Evolutionary conservation across 2,329 filamentous ascomycete species (phyloP).

Genomic region (Alternaria triticina): DNA sequence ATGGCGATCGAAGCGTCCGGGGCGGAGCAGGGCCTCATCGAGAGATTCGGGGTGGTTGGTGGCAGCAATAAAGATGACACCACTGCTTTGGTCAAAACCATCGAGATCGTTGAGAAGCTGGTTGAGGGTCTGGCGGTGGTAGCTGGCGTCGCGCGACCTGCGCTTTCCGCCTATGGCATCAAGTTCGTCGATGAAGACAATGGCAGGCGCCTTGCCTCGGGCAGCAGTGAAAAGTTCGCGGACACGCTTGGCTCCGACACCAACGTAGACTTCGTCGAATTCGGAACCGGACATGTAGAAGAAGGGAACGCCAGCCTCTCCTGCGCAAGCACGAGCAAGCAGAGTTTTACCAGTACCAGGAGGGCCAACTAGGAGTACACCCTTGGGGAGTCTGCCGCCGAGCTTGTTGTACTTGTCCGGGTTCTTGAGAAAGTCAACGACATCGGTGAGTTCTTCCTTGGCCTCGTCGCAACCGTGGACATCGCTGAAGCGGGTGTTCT

Average conservation of each 20-base stretch:
- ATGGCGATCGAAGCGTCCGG: constrained; percentile 94
- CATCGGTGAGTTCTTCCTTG: constrained; percentile 95
- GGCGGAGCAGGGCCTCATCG: constrained; percentile 92
- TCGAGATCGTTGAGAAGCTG: constrained; percentile 96
- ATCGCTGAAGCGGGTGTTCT: constrained; percentile 88
- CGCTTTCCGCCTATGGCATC: constrained; percentile 94
- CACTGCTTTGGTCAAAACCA: constrained; percentile 92
- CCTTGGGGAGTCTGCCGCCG: constrained; percentile 95
- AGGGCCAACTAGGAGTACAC: constrained; percentile 91
- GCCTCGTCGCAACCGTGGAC: constrained; percentile 98
- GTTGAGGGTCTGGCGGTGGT: constrained; percentile 97
- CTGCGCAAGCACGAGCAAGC: constrained; percentile 91
- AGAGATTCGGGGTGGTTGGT: constrained; percentile 95
- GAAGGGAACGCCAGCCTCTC: constrained; percentile 96
- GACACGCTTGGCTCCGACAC: constrained; percentile 94
- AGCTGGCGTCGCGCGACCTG: constrained; percentile 89
- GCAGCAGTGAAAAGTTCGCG: constrained; percentile 88
- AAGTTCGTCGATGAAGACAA: constrained; percentile 94
- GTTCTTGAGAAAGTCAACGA: constrained; percentile 94
- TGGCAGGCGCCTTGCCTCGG: constrained; percentile 83
- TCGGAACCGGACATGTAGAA: constrained; percentile 99
- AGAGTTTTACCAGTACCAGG: constrained; percentile 98
- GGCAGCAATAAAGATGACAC: constrained; percentile 93
- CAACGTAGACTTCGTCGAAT: constrained; percentile 98
- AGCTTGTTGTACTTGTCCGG: constrained; percentile 92